These are phyloP conservation scores for Anastatica hierochuntica DNA, from an alignment of 345 rosid genomes.

Conservation along the genomic window DNA sequence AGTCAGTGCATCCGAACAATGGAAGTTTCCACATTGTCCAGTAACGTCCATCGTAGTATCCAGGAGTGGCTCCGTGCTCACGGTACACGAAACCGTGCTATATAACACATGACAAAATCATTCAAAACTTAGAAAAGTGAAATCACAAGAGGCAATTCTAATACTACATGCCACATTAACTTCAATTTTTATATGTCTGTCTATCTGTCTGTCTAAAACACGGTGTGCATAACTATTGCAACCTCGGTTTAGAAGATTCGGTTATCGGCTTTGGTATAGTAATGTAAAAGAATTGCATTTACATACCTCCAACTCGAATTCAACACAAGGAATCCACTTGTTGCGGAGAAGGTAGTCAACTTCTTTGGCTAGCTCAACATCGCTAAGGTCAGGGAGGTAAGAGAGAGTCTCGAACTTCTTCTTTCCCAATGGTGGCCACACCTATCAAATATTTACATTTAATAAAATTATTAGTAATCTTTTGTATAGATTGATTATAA, in stretches of 20 bases:
- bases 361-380: conserved; percentile 27
- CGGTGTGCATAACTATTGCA: no score
- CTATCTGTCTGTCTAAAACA: no score
- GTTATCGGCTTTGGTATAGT: no score
- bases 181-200: no score
- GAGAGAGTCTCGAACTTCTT: conserved; percentile 49
- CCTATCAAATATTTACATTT: no score
- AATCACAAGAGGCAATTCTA: no score
- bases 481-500: no score
- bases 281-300: not conserved
- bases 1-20: conserved; percentile 31
- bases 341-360: conserved; percentile 44
- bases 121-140: not conserved
- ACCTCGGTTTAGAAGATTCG: no score
- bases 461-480: no score
- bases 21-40: conserved; percentile 38
- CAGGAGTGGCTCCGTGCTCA: conserved; percentile 25
- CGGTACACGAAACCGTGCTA: conserved; percentile 35
- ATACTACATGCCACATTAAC: not conserved
- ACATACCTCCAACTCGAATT: conserved; percentile 41
- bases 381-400: conserved; percentile 38
- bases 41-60: conserved; percentile 32
- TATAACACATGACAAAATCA: not conserved
- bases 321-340: conserved; percentile 65
- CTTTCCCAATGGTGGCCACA: conserved; percentile 37